Base-by-base conservation (phyloP, 1,284 basidiomycete genomes). In the Irpex sp. region DNA sequence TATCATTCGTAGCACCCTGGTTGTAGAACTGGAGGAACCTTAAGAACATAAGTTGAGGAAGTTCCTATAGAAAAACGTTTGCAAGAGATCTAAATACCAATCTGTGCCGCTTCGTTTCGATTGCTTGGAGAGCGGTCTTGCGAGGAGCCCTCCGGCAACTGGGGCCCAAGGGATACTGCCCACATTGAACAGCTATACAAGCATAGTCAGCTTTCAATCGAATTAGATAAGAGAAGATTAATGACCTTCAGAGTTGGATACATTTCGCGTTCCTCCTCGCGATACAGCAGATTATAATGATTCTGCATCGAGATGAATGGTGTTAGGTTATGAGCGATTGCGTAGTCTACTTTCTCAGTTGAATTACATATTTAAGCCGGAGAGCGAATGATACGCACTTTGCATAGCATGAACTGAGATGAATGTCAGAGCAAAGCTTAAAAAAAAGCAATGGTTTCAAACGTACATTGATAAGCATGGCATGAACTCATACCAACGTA, bases 221-320 rank as follows among this genome's bases (percentile, higher is more conserved):
- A 1, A 38, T 9, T 9, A 38, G 6, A 38, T 3, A 13, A 22
- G 20, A 20, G 38, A n/a, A 45, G n/a, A 18, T 3, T 0, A 7
- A 27, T 1, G 18, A 75, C 76, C 71, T 76, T 76, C n/a, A 79
- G 70, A 4, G 76, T 75, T n/a, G 86, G 85, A 67, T 84, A 82
- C 84, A 87, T 86, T 77, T 88, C 86, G 13, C 85, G 76, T 74
- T 85, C 85, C 73, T 86, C 85, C 74, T 88, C 86, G 27, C 86
- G 80, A 70, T 88, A 88, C 15, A 81, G 65, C 15, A 81, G 71
- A 15, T 74, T 79, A 71, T 83, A 79, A 67, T 82, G 85, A 76
- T 86, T 86, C 74, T 89, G 88, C 87, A 89, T 88, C 20, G 82
- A 83, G 76, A 87, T 84, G 78, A 86, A 87, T 3, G 82, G 83